Conservation (phyloP, 768 basidiomycete genomes). For the Calocybe cyanea region DNA sequence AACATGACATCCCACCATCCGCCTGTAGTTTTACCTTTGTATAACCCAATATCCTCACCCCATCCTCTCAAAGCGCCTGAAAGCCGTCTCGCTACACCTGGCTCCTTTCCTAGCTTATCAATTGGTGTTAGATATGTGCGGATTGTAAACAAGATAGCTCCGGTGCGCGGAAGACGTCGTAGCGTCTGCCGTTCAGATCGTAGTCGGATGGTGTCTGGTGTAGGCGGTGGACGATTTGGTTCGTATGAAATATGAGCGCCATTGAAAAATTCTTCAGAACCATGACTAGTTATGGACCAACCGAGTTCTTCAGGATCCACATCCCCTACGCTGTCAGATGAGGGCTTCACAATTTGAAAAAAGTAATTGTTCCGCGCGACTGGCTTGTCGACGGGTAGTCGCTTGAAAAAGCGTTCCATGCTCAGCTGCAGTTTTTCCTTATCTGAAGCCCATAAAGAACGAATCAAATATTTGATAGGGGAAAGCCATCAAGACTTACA, state of each 20-base stretch:
- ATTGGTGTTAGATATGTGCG: constrained; percentile 60
- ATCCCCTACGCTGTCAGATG: constrained; percentile 15
- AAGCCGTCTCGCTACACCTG: constrained; percentile 57
- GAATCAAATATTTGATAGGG: not conserved
- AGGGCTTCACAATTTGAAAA: constrained; percentile 27
- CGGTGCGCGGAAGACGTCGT: constrained; percentile 57
- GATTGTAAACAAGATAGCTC: constrained; percentile 67
- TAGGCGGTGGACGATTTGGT: constrained; percentile 20
- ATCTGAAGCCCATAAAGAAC: constrained; percentile 30
- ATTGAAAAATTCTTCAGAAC: constrained; percentile 19
- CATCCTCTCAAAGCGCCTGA: constrained; percentile 63
- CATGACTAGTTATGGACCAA: constrained; percentile 43
- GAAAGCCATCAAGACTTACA: constrained; percentile 39
- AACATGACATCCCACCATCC: constrained; percentile 30
- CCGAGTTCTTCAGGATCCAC: constrained; percentile 63
- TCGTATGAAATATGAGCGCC: constrained; percentile 15
- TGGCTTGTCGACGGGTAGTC: constrained; percentile 62
- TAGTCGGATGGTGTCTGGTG: constrained; percentile 45
- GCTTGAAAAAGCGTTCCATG: constrained; percentile 68
- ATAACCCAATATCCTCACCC: constrained; percentile 57
- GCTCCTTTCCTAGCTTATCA: constrained; percentile 47
- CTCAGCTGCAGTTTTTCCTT: constrained; percentile 58
- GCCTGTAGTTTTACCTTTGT: constrained; percentile 35
- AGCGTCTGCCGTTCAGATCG: constrained; percentile 67
- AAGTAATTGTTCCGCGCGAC: constrained; percentile 70